Evolutionary conservation across 495 filamentous ascomycete species (phyloP), one percentile per base, ranked within the genome.

Genomic region (Aspergillus homomorphus): DNA sequence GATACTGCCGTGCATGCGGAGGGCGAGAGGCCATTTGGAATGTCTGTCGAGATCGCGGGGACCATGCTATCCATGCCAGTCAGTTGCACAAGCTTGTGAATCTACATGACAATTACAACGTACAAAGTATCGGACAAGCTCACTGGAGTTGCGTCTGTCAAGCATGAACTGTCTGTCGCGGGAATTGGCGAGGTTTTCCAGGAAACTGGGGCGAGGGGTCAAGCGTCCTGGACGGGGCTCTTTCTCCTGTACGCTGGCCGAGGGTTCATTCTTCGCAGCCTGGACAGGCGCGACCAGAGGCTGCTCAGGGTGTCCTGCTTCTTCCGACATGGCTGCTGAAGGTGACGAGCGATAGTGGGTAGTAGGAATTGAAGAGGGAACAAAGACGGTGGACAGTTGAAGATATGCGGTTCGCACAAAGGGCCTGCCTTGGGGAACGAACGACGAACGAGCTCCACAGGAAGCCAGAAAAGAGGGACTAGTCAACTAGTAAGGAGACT

Each of bases 1-100:
- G 62, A 93, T 87, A 63, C 87, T 90, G 48, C 90, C 90, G 69
- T 90, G 88, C 72, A 94, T 79, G 57, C 89, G 87, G 62, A 93
- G 63, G 68, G 91, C 89, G 58, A 86, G 81, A 16, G 90, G 90
- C 78, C 89, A 86, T 82, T 90, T 92, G 14, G 89, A 92, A 66
- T 93, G 89, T 53, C 82, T 82, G 26, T 87, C 77, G 30, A 89
- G 79, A 66, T 92, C 85, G 30, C 88, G 79, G 45, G 90, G 90
- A 18, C 76, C 76, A 54, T 76, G 73, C 76, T 79, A 71, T 5
- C 18, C 26, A 16, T 18, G 54, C 16, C 44, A 20, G 45, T 9
- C 21, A 14, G 61, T 70, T 22, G 65, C 63, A 18, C 46, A 8
- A 20, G 6, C 48, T 23, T 18, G 19, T 20, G 48, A 9, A 48